Percentiles rank a stretch among this genome's conserved stretches.
Conservation (phyloP, 345 rosid genomes). For the Aegle marmelos region DNA sequence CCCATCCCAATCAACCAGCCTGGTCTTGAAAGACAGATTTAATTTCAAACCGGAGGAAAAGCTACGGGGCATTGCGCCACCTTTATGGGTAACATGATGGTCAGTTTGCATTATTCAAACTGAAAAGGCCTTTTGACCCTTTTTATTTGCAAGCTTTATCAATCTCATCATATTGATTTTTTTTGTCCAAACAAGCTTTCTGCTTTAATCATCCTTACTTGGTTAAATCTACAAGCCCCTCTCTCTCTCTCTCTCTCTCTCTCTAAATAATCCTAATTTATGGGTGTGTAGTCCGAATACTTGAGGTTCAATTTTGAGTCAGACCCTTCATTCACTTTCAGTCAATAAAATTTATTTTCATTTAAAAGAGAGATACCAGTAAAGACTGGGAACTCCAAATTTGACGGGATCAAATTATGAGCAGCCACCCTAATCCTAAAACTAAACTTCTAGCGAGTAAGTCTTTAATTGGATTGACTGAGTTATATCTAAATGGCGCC, state of each 20-base stretch:
- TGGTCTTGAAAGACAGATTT: constrained; percentile 8
- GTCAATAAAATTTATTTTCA: no score
- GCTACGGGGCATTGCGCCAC: background rate
- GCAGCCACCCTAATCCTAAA: no score
- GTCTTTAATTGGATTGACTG: no score
- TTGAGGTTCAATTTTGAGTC: no score
- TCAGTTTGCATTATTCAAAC: constrained; percentile 13
- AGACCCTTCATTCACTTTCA: no score
- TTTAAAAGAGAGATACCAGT: no score
- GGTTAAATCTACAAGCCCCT: background rate
- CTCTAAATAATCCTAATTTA: background rate
- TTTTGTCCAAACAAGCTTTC: background rate
- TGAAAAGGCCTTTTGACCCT: constrained; percentile 25
- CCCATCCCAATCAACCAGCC: background rate
- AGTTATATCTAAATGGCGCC: background rate
- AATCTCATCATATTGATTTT: constrained; percentile 1
- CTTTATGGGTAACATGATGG: constrained; percentile 4
- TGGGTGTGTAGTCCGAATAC: no score
- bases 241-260: background rate
- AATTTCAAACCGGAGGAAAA: constrained; percentile 26
- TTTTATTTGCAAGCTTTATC: constrained; percentile 14
- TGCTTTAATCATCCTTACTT: background rate
- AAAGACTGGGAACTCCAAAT: no score
- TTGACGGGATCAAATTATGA: no score
- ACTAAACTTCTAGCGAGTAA: no score